These are phyloP conservation scores for Colletotrichum chlorophyti DNA, from an alignment of 2,329 filamentous ascomycete genomes.

Conservation along the genomic window DNA sequence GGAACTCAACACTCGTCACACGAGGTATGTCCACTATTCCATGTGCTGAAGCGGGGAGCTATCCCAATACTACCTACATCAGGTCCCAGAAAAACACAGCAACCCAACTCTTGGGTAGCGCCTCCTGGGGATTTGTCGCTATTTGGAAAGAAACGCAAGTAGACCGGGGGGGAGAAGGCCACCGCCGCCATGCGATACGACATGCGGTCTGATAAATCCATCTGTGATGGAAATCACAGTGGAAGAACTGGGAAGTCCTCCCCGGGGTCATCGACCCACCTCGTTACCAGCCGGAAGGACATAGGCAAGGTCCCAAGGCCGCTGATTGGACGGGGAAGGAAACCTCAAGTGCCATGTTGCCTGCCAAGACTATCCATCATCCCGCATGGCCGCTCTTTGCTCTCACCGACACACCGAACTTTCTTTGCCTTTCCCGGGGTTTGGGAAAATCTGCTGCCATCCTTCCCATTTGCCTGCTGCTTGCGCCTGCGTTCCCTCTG, in stretches of 20 bases:
- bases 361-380: slow-evolving; percentile 13
- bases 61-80: too few relatives aligned
- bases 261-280: too few relatives aligned
- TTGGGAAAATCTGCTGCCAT: slow-evolving; percentile 20
- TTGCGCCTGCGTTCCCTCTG: background rate
- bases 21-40: background rate
- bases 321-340: slow-evolving; percentile 18
- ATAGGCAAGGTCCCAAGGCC: slow-evolving; percentile 5
- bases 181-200: too few relatives aligned
- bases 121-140: too few relatives aligned
- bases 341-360: slow-evolving; percentile 20
- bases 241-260: too few relatives aligned
- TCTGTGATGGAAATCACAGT: too few relatives aligned
- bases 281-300: slow-evolving; percentile 28
- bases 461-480: background rate
- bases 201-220: too few relatives aligned
- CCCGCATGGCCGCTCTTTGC: slow-evolving; percentile 25
- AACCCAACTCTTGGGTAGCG: background rate
- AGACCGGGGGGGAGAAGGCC: too few relatives aligned
- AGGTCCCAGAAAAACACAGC: background rate
- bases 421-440: slow-evolving; percentile 7
- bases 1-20: slow-evolving; percentile 13
- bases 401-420: slow-evolving; percentile 30
- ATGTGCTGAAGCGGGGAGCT: too few relatives aligned
- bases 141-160: too few relatives aligned